Evolutionary conservation across 345 rosid genomes (phyloP).

Genomic region (Euphorbia tirucalli): DNA sequence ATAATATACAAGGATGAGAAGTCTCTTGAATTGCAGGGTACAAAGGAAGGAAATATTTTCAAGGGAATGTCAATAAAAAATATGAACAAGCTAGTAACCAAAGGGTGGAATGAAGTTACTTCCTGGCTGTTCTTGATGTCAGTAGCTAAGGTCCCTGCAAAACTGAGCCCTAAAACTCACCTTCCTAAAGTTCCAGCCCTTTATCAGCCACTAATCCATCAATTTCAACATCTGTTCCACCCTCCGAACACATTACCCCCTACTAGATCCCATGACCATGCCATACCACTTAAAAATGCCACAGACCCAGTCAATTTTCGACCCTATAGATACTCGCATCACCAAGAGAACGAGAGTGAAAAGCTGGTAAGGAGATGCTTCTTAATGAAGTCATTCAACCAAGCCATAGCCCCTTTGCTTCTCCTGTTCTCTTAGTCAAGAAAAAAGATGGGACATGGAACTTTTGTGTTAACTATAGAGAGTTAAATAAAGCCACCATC

Average conservation of each 20-base stretch:
- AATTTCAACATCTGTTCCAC: no score
- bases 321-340: not conserved
- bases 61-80: not conserved
- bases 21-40: not conserved
- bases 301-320: not conserved
- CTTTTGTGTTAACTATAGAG: not conserved
- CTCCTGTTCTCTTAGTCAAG: not conserved
- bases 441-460: not conserved
- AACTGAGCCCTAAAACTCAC: no score
- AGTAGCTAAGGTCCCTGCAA: no score
- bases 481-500: not conserved
- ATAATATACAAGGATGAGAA: not conserved
- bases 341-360: not conserved
- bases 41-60: not conserved
- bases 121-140: not conserved
- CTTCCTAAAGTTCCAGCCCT: no score
- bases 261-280: not conserved
- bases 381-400: not conserved
- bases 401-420: not conserved
- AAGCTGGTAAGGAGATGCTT: not conserved
- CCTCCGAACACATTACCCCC: not conserved
- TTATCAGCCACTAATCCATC: no score
- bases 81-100: not conserved
- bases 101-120: not conserved
- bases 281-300: not conserved